Percentiles rank a stretch among this genome's conserved stretches.
Evolutionary conservation across 148 eudicot genomes (phyloP).

Genomic region (Mesembryanthemum crystallinum): DNA sequence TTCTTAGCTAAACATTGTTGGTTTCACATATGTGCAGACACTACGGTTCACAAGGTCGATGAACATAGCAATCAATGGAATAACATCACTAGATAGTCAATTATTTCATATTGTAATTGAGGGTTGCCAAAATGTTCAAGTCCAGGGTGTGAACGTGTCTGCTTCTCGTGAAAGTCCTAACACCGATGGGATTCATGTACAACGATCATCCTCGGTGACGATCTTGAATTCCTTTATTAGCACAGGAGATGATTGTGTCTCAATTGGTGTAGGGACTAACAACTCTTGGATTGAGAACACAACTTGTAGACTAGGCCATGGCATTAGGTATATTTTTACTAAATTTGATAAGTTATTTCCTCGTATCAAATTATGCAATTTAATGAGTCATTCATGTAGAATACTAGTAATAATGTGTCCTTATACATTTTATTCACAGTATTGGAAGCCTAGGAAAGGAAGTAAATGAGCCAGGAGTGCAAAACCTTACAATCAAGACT

Average conservation of each 20-base stretch:
- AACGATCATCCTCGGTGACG: conserved; percentile 34
- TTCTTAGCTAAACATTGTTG: no score
- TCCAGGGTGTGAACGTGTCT: conserved; percentile 24
- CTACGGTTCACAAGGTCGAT: conserved; percentile 39
- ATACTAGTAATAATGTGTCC: no score
- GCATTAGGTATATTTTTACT: conserved; percentile 38
- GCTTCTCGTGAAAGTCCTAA: conserved; percentile 47
- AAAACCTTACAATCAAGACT: conserved; percentile 39
- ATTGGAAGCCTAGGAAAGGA: conserved; percentile 44
- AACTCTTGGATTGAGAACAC: conserved; percentile 42
- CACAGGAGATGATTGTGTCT: conserved; percentile 55
- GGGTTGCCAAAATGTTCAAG: conserved; percentile 36
- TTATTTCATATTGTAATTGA: conserved; percentile 38
- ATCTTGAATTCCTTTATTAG: conserved; percentile 37
- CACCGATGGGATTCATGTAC: conserved; percentile 53
- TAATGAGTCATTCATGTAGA: no score
- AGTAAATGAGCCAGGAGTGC: conserved; percentile 34
- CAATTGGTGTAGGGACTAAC: conserved; percentile 40
- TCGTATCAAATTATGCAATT: no score
- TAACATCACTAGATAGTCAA: conserved; percentile 44
- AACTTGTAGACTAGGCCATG: conserved; percentile 56
- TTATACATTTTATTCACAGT: conserved; percentile 8
- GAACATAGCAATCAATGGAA: conserved; percentile 37
- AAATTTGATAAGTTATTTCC: no score
- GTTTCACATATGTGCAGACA: conserved; percentile 17